Evolutionary conservation across 2,329 filamentous ascomycete genomes (phyloP).

Genomic region (Ophiostoma pallidulum): DNA sequence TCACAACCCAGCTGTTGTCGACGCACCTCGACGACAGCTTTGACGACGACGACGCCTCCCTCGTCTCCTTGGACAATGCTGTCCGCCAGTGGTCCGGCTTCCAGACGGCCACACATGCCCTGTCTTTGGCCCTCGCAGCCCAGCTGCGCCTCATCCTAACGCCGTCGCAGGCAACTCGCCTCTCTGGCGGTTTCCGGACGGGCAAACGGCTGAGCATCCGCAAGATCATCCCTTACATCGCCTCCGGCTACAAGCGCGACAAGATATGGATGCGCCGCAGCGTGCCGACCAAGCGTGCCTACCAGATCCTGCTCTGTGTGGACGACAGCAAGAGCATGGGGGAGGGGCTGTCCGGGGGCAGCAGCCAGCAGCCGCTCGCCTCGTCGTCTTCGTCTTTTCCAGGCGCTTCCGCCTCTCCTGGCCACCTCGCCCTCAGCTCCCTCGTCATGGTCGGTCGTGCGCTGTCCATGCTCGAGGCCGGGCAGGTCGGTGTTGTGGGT

Average conservation of each 20-base stretch:
- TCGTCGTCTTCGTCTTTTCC: slow-evolving; percentile 17
- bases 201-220: slow-evolving; percentile 99
- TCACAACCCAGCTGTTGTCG: slow-evolving; percentile 52
- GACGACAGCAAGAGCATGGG: slow-evolving; percentile 95
- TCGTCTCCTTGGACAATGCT: slow-evolving; percentile 45
- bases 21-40: slow-evolving; percentile 51
- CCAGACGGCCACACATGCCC: slow-evolving; percentile 72
- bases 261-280: slow-evolving; percentile 99
- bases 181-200: slow-evolving; percentile 92
- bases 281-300: slow-evolving; percentile 84
- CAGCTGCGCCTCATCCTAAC: slow-evolving; percentile 92
- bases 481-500: slow-evolving; percentile 82
- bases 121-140: slow-evolving; percentile 83
- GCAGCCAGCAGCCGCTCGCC: background rate
- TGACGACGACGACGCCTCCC: slow-evolving; percentile 27
- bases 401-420: slow-evolving; percentile 48
- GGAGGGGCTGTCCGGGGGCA: slow-evolving; percentile 32
- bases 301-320: slow-evolving; percentile 95
- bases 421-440: slow-evolving; percentile 81
- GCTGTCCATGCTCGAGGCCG: slow-evolving; percentile 86
- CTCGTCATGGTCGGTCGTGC: slow-evolving; percentile 83
- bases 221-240: slow-evolving; percentile 98
- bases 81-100: slow-evolving; percentile 76
- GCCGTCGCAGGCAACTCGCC: slow-evolving; percentile 89
- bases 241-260: slow-evolving; percentile 95